Base-by-base conservation (phyloP, 2,329 filamentous ascomycete species). In the Fusarium napiforme region DNA sequence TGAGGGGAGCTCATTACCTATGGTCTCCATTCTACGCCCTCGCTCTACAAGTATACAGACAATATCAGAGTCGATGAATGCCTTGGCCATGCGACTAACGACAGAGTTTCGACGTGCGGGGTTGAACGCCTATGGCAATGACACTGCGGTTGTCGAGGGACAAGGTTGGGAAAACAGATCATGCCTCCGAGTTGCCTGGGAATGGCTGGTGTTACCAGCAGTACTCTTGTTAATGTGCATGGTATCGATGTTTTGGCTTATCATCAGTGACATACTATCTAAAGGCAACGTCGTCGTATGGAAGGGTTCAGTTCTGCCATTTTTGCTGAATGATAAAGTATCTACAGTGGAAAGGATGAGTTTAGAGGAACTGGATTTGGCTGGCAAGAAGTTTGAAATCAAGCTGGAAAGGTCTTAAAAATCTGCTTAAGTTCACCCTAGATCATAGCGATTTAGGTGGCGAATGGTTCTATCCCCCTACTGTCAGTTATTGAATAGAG, bases 401-500 rank as follows among this genome's bases (percentile, higher is more conserved):
- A 40, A 19, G 4, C 11, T 40, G 5, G 18, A 21, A 28, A 36
- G 12, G 2, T 28, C 28, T 30, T 30, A 4, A 32, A 32, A 28
- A 28, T 28, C 28, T 28, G 28, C 28, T 28, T 28, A 28, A 26
- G 57, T 1, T 19, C 1, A 26, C 4, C 1, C 23, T 3, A 28
- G 5, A 28, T 46, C 3, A 21, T 21, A 1, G 2, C 0, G 4
- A 46, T 2, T 47, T 3, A 7, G 3, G 3, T 4, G 18, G 10
- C 1, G 10, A 6, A 11, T 7, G 36, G 36, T 1, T 37, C 4
- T 9, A 19, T 1, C 6, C 36, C 10, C 36, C 9, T 6, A 37
- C 18, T 19, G 18, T 19, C 18, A 32, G 28, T 32, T 32, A 10
- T 5, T 18, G 18, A 36, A 49, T 3, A 49, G 8, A 0, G 18